These are phyloP conservation scores for Nemania bipapillata DNA, from an alignment of 2,329 filamentous ascomycete species.

Conservation along the genomic window DNA sequence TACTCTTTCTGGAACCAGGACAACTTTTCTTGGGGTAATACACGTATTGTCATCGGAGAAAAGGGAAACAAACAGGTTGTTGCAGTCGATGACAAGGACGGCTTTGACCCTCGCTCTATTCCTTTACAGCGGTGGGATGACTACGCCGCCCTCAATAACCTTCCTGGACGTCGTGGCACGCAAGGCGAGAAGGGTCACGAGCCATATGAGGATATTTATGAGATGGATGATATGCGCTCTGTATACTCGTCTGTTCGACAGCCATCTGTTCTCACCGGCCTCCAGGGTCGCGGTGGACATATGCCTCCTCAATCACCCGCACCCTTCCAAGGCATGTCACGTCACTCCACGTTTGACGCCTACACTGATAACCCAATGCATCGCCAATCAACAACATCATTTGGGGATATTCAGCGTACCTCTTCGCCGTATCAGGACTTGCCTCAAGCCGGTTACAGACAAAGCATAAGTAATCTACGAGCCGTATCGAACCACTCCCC, in stretches of 20 bases:
- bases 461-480: conserved; percentile 71
- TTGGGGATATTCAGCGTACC: conserved; percentile 64
- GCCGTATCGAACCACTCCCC: conserved; percentile 62
- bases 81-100: conserved; percentile 80
- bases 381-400: conserved; percentile 78
- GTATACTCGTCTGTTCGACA: conserved; percentile 91
- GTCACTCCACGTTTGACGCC: conserved; percentile 58
- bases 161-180: conserved; percentile 87
- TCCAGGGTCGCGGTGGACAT: conserved; percentile 75
- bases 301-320: conserved; percentile 86
- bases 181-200: conserved; percentile 71
- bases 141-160: conserved; percentile 85
- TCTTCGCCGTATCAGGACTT: conserved; percentile 69
- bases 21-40: conserved; percentile 99
- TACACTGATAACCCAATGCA: conserved; percentile 65
- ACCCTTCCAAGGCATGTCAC: conserved; percentile 67
- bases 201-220: conserved; percentile 80
- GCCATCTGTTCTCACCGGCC: conserved; percentile 88
- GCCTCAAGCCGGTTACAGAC: conserved; percentile 59
- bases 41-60: conserved; percentile 94
- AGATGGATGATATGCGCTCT: conserved; percentile 98
- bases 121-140: conserved; percentile 98
- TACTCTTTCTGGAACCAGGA: conserved; percentile 99
- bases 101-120: conserved; percentile 90
- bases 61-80: conserved; percentile 91